Evolutionary conservation across 352 stramenopile species (phyloP).

Genomic region (Phytophthora pistaciae): DNA sequence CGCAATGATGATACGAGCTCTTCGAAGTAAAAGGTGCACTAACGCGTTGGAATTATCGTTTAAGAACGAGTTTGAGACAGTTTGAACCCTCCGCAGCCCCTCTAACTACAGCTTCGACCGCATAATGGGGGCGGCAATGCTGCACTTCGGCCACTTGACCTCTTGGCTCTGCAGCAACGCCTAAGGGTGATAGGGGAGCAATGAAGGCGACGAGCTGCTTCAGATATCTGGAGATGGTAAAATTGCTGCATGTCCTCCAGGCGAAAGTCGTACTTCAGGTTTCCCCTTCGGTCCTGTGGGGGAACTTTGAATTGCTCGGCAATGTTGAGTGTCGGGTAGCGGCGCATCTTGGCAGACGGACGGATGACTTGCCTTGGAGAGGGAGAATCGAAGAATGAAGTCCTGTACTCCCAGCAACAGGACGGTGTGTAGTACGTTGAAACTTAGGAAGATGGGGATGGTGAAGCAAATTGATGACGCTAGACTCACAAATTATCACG

Average conservation of each 20-base stretch:
- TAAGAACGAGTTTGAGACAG: too few relatives aligned
- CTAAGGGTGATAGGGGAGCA: slow-evolving; percentile 9
- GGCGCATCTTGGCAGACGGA: neutral
- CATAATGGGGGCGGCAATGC: neutral
- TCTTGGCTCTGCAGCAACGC: slow-evolving; percentile 1
- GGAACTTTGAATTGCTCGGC: neutral
- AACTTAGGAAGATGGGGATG: neutral
- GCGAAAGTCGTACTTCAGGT: neutral
- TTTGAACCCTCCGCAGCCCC: too few relatives aligned
- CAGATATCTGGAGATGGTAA: neutral
- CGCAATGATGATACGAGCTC: neutral
- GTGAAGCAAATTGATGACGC: slow-evolving; percentile 15
- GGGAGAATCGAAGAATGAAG: neutral
- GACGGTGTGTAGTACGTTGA: neutral
- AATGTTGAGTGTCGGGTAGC: neutral
- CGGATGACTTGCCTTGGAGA: neutral
- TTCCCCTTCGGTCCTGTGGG: neutral
- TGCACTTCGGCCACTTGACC: slow-evolving; percentile 12
- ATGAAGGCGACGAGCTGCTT: neutral
- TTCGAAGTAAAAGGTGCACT: neutral
- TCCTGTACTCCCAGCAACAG: too few relatives aligned
- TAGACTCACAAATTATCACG: slow-evolving; percentile 1
- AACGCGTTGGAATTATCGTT: neutral
- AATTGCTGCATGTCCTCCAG: slow-evolving; percentile 1
- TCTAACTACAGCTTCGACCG: neutral